Base-by-base conservation (phyloP, 1,139 yeast species). In the Debaryomycetaceae sp. region DNA sequence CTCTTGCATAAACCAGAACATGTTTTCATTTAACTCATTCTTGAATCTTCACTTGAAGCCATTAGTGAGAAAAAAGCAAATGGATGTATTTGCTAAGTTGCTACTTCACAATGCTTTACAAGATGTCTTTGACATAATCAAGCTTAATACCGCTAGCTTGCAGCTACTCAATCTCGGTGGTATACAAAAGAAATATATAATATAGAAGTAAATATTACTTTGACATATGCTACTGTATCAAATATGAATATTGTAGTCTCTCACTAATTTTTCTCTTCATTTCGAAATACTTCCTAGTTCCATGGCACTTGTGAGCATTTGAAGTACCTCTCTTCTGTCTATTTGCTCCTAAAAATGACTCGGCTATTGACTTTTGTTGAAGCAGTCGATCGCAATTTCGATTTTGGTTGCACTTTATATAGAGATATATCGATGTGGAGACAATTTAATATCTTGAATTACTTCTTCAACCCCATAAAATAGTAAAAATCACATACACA, bases 21-120 rank as follows among this genome's bases (percentile, higher is more conserved):
- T 62, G 11, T 58, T 52, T 43, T 49, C 60, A 13, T 55, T 59
- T 30, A 58, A 55, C 41, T 58, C 65, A 6, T 49, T 57, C 8
- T 54, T 61, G 34, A 57, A 60, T 39, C 46, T 54, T 11, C 45
- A 46, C n/a, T 54, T 52, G 22, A 52, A 53, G 37, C 60, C 63
- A 4, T 48, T 58, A 22, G 37, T 38, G 14, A 36, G 40, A 24
- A 41, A 45, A 30, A 23, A 33, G 17, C 41, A 40, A 22, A 30
- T 48, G 20, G 34, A 24, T 17, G 31, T 37, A 8, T 48, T 42
- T 35, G 43, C 37, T 27, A 34, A 37, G 9, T 41, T 50, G 27
- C 45, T 50, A 27, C 33, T 45, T 31, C 52, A 50, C 40, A 39
- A 44, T 22, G 41, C 39, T 23, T 34, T 50, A 24, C 24, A 27